phyloP scores from a whole-genome alignment of 768 basidiomycete genomes.

The Tricholoma sp. region DNA sequence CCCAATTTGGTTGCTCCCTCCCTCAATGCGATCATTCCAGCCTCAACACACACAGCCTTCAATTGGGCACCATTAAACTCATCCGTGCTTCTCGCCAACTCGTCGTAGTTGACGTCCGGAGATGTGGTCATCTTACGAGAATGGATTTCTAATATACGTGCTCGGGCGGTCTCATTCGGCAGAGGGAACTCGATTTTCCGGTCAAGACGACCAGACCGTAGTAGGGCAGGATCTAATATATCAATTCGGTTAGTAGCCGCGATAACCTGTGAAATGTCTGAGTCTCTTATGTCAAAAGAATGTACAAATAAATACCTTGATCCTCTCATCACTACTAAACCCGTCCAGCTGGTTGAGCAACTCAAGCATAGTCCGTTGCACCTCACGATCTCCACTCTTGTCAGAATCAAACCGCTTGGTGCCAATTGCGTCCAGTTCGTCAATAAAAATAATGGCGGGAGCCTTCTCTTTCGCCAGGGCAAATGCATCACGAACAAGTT shows the following conservation, averaged over 20 bases:
- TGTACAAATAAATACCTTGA: slow-evolving; percentile 62
- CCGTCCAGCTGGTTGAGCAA: slow-evolving; percentile 97
- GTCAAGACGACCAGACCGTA: slow-evolving; percentile 95
- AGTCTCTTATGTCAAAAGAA: background rate
- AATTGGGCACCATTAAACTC: slow-evolving; percentile 98
- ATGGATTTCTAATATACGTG: slow-evolving; percentile 94
- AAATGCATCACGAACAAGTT: slow-evolving; percentile 97
- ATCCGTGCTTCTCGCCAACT: slow-evolving; percentile 93
- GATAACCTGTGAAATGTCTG: slow-evolving; percentile 63
- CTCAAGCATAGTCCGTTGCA: slow-evolving; percentile 99
- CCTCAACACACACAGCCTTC: slow-evolving; percentile 98
- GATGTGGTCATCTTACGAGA: slow-evolving; percentile 92
- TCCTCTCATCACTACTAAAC: slow-evolving; percentile 93
- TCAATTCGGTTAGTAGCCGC: slow-evolving; percentile 99
- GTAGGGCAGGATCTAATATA: slow-evolving; percentile 96
- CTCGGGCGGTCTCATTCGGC: slow-evolving; percentile 94
- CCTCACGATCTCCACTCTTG: slow-evolving; percentile 98
- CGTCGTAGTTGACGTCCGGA: slow-evolving; percentile 92
- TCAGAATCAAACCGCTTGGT: slow-evolving; percentile 99
- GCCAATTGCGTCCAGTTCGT: slow-evolving; percentile 97
- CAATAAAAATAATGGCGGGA: slow-evolving; percentile 98
- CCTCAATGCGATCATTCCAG: slow-evolving; percentile 96
- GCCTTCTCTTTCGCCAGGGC: slow-evolving; percentile 98
- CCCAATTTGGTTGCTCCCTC: slow-evolving; percentile 86
- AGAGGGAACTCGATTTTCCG: slow-evolving; percentile 98